A percentile compares a stretch with the other conserved stretches of the same genome.
Evolutionary conservation across 169 alveolate genomes (phyloP).

Genomic region (Plasmodium reichenowi): DNA sequence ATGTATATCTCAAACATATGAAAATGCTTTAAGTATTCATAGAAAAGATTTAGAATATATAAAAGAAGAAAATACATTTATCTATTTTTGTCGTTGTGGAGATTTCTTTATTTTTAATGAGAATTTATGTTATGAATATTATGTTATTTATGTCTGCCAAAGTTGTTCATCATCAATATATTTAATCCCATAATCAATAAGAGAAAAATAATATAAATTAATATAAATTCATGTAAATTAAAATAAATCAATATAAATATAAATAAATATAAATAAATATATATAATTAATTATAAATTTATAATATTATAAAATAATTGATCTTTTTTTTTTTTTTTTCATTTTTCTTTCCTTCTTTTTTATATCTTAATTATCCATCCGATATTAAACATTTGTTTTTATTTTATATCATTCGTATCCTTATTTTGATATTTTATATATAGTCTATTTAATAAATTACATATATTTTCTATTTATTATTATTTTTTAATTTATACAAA

Average conservation of each 20-base stretch:
- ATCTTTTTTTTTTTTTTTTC: background rate
- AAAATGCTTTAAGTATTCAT: constrained; percentile 59
- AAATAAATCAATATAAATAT: background rate
- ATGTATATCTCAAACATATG: constrained; percentile 27
- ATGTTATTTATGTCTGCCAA: constrained; percentile 48
- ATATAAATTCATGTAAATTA: background rate
- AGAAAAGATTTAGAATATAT: constrained; percentile 53
- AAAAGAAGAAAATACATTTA: constrained; percentile 23
- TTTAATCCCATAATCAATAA: constrained; percentile 26
- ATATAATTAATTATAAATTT: background rate
- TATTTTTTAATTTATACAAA: too few species aligned
- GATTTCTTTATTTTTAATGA: constrained; percentile 51
- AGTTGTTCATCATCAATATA: constrained; percentile 72
- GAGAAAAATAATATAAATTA: background rate
- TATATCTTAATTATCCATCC: background rate
- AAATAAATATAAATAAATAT: too few species aligned
- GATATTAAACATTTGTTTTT: background rate
- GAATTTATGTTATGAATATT: constrained; percentile 56
- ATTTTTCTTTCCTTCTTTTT: too few species aligned
- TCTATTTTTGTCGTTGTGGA: constrained; percentile 67
- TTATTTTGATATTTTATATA: too few species aligned
- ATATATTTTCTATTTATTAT: too few species aligned
- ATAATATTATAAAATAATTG: background rate
- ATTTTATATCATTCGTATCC: background rate
- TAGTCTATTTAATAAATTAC: too few species aligned